Conservation (phyloP, 2,329 filamentous ascomycete genomes). For the Bipolaris gigantea region DNA sequence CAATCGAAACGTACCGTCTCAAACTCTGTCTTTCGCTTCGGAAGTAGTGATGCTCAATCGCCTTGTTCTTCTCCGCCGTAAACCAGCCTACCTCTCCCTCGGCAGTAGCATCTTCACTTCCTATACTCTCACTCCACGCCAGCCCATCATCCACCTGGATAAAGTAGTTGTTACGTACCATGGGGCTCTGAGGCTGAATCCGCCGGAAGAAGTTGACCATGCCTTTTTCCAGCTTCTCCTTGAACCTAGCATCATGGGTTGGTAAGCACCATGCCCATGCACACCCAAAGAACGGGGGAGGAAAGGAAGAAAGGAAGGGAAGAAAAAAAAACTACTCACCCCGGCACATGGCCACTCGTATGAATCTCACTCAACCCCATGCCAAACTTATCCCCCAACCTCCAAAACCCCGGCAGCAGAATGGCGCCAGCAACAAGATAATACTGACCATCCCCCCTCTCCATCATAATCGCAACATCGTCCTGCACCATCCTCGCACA, state of each 20-base stretch:
- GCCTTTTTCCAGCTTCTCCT: constrained; percentile 70
- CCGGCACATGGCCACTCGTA: constrained; percentile 73
- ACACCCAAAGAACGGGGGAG: not conserved
- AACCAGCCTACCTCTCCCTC: constrained; percentile 67
- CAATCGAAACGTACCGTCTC: constrained; percentile 48
- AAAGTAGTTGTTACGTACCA: constrained; percentile 81
- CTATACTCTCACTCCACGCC: constrained; percentile 76
- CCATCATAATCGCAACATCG: constrained; percentile 82
- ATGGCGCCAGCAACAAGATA: constrained; percentile 77
- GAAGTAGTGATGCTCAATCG: constrained; percentile 74
- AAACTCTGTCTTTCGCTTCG: constrained; percentile 75
- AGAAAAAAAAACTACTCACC: constrained; percentile 31
- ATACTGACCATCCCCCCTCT: constrained; percentile 74
- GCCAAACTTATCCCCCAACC: constrained; percentile 76
- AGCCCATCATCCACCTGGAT: constrained; percentile 80
- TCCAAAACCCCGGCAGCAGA: constrained; percentile 81
- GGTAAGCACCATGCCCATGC: not conserved
- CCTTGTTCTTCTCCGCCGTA: constrained; percentile 68
- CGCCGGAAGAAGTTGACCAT: constrained; percentile 82
- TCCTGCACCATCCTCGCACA: constrained; percentile 75
- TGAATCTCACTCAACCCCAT: constrained; percentile 81
- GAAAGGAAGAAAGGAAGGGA: too few species aligned
- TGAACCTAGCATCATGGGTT: constrained; percentile 48
- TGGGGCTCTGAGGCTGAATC: constrained; percentile 63
- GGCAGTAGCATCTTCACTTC: constrained; percentile 63